phyloP scores from a whole-genome alignment of 2,329 filamentous ascomycete species.

The Penicillium italicum region DNA sequence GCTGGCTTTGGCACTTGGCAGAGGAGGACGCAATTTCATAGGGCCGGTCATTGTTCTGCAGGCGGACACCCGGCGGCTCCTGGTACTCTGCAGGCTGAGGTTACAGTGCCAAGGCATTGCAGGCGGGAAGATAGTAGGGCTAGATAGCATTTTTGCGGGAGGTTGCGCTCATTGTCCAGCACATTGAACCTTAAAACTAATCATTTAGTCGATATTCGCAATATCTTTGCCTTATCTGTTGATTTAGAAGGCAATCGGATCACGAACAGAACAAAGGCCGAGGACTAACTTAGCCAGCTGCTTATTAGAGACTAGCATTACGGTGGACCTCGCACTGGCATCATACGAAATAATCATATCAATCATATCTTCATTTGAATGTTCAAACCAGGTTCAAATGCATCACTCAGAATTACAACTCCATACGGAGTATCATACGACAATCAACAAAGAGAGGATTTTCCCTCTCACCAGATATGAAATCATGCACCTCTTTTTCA shows the following conservation, averaged over 20 bases:
- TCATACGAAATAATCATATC: too few species aligned
- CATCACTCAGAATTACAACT: neutral
- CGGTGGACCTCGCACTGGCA: neutral
- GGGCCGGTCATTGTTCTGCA: conserved; percentile 6
- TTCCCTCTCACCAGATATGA: neutral
- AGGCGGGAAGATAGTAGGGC: neutral
- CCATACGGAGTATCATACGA: neutral
- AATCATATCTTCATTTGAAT: too few species aligned
- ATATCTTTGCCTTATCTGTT: neutral
- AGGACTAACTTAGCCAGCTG: neutral
- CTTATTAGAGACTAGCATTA: neutral
- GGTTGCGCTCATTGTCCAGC: neutral
- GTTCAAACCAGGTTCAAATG: neutral
- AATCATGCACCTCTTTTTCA: neutral
- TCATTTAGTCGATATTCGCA: neutral
- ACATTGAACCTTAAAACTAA: neutral
- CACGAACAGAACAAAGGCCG: neutral
- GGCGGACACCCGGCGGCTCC: conserved; percentile 18
- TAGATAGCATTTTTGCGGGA: neutral
- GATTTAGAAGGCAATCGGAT: neutral
- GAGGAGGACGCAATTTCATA: conserved; percentile 2
- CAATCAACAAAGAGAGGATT: neutral
- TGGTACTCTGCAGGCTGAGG: conserved; percentile 11
- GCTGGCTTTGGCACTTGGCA: conserved; percentile 10
- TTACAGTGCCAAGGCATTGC: conserved; percentile 13